Evolutionary conservation across 352 stramenopile genomes (phyloP).

Genomic region (Pythium monospermum): DNA sequence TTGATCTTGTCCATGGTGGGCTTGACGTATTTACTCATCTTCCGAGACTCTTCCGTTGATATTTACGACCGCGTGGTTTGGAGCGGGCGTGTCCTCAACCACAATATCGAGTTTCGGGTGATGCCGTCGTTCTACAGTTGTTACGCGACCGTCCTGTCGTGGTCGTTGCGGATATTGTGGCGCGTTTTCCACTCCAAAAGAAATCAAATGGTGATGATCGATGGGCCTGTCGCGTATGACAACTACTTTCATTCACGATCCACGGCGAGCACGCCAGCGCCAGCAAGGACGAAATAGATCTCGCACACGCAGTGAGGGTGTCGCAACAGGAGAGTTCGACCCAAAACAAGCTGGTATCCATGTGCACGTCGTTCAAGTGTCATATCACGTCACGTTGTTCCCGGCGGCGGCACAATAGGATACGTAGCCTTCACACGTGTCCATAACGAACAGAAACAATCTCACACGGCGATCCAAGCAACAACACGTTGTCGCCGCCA

Average conservation of each 20-base stretch:
- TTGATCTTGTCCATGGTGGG: conserved; percentile 8
- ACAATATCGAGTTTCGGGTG: conserved; percentile 7
- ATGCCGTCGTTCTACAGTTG: conserved; percentile 16
- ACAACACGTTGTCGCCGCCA: too few relatives aligned
- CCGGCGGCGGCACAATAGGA: too few relatives aligned
- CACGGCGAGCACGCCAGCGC: too few relatives aligned
- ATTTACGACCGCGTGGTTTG: background rate
- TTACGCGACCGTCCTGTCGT: conserved; percentile 8
- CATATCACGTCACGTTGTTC: too few relatives aligned
- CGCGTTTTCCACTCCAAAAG: background rate
- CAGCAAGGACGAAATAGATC: too few relatives aligned
- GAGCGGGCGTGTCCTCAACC: background rate
- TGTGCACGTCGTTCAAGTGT: too few relatives aligned
- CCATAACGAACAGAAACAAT: too few relatives aligned
- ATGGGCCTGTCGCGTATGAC: conserved; percentile 11
- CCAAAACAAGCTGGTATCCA: too few relatives aligned
- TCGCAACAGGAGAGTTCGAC: too few relatives aligned
- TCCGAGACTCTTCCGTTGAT: background rate
- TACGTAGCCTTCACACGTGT: too few relatives aligned
- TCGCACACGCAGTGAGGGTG: too few relatives aligned
- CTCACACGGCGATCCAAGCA: too few relatives aligned
- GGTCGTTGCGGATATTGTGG: conserved; percentile 11
- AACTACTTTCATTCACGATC: conserved; percentile 7
- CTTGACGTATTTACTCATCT: conserved; percentile 5
- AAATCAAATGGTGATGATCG: conserved; percentile 12